Evolutionary conservation across 2,329 filamentous ascomycete genomes (phyloP), one percentile per base, ranked within the genome.

Genomic region (Phoma sp.): DNA sequence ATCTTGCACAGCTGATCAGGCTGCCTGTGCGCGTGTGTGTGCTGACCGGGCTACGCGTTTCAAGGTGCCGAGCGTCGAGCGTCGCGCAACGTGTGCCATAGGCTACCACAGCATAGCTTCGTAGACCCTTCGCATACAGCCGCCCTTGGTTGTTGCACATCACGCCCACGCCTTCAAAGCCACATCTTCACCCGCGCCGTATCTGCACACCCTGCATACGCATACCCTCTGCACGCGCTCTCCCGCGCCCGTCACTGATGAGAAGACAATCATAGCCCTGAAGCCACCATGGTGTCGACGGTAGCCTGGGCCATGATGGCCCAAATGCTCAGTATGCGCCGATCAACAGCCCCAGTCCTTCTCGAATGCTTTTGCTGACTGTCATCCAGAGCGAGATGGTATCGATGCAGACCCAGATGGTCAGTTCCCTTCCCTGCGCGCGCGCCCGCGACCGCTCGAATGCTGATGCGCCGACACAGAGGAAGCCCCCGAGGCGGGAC

Each of bases 401-500:
- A 67, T 70, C 63, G 79, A 81, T 59, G 73, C 78, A 62, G 79
- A 81, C 69, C 71, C 74, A 41, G 79, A 81, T 55, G 76, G 76
- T 75, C 61, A 69, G 72, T 71, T 54, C 53, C 40, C 53, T 36
- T 39, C 55, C 22, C 41, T 42, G 27, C 49, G 45, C 51, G 38
- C 55, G 48, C 60, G 41, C 56, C 47, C 46, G 46, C 40, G 42
- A 45, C 52, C 24, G 38, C 45, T 47, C 47, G 41, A 41, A 69
- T 52, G 61, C 78, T 78, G 75, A 78, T 74, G 56, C 56, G 37
- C 62, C 56, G 42, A 61, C 46, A 67, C 72, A 85, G 86, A 87
- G 66, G 85, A 87, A 66, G 53, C 53, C 24, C 85, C 88, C 57
- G 91, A 96, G 76, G 89, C 91, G 38, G 89, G 90, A 42, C 86